Base-by-base conservation (phyloP, 768 basidiomycete genomes). In the Calvatia gigantea region DNA sequence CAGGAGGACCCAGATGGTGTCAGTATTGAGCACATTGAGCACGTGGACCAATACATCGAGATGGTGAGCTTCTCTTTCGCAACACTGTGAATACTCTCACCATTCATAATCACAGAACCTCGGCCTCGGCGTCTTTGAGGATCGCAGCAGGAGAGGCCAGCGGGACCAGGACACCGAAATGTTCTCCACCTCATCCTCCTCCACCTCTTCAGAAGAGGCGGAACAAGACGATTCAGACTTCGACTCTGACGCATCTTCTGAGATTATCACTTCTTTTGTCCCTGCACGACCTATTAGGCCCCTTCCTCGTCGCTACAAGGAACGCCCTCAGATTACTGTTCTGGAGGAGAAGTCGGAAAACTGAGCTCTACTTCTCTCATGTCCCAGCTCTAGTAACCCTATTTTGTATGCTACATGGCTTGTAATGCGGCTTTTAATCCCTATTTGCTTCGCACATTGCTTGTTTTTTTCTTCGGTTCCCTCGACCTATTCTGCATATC, bases 1-100 rank as follows among this genome's bases (percentile, higher is more conserved):
- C 67, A 75, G 35, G 65, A 68, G 37, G 76, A 84, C 56, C 85
- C 84, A 1, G 63, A 66, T 15, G 85, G 82, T 60, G 71, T 89
- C n/a, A 82, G 89, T 62, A 87, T 91, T 37, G 89, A 91, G 66
- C 75, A 85, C 54, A 61, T 89, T 21, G 73, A 70, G 19, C 71
- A 70, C n/a, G 73, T 72, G 48, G 74, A 73, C 1, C 75, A 69
- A 56, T 81, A 86, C 64, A 84, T 89, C 60, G 80, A 88, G 66
- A 87, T 88, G 85, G 86, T 83, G 60, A 47, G 70, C 62, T 15
- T 17, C 45, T 33, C 29, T 25, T 41, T 42, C 17, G 41, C 19
- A 55, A 19, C 43, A 46, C 9, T 49, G 39, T 32, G 9, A 17
- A 21, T 37, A 19, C 31, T 32, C 51, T 21, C 41, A 21, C 54